Evolutionary conservation across 768 basidiomycete genomes (phyloP), one percentile per base, ranked within the genome.

Genomic region (Hericium coralloides): DNA sequence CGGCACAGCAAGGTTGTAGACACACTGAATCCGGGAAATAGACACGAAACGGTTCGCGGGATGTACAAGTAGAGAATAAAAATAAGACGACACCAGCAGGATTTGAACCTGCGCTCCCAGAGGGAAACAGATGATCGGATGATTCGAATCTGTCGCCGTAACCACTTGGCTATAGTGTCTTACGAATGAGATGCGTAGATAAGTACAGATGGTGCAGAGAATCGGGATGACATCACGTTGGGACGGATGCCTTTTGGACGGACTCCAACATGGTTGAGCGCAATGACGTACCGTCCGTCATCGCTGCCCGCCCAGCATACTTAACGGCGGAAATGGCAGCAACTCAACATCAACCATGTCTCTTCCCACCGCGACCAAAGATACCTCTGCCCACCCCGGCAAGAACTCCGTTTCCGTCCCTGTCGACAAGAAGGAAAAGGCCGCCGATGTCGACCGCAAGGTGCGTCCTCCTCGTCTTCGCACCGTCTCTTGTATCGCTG

Each of bases 401-500:
- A 55, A 66, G 65, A 52, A 55, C 61, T 76, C 83, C 48, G 90
- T 93, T 55, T 81, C 83, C 41, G 77, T 74, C 36, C 88, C 92
- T 17, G 76, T 80, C 55, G 76, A 89, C 68, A 83, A 77, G 58
- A 69, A 67, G 7, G 70, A 69, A 49, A 83, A 84, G 65, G 82
- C 86, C 12, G 82, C 79, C 5, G 92, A 95, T 67, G 79, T 94
- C 58, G 83, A 90, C 63, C 79, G 90, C 64, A 95, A 95, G 75
- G 79, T 79, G 39, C 23, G 64, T 43, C 3, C 14, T 17, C 47
- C 8, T 31, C 26, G 5, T 31, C 26, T 8, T 8, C 26, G 8
- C 26, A 5, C 18, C 26, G 18, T 18, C 22, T 22, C 14, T 5
- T 22, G 20, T 38, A 47, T 43, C 41, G 17, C 15, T 54, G 53